phyloP scores from a whole-genome alignment of 176 grass and related monocot genomes.

The Carex myosuroides region DNA sequence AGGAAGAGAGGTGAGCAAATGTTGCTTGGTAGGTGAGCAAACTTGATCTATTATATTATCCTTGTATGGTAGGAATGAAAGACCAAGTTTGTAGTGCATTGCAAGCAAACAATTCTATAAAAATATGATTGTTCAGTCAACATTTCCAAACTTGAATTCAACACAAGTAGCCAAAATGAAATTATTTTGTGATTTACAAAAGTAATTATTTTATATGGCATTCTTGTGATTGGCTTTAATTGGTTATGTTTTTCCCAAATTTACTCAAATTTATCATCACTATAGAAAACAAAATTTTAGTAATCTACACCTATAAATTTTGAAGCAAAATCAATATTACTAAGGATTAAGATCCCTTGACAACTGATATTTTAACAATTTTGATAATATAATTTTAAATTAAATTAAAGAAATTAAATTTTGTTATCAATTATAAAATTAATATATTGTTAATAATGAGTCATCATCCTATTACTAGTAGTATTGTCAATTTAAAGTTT shows the following conservation, averaged over 20 bases:
- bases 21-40: conserved; percentile 2
- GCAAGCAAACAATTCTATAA: conserved; percentile 4
- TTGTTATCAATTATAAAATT: no score
- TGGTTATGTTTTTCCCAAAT: not conserved
- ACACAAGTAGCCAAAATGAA: not conserved
- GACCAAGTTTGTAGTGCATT: conserved; percentile 4
- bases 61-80: not conserved
- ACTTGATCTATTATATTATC: not conserved
- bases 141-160: not conserved
- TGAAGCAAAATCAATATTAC: not conserved
- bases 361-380: not conserved
- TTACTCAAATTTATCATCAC: not conserved
- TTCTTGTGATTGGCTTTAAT: not conserved
- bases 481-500: no score
- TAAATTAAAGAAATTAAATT: no score
- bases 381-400: not conserved
- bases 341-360: not conserved
- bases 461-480: no score
- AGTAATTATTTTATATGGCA: not conserved
- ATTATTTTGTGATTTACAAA: not conserved
- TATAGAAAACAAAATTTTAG: not conserved
- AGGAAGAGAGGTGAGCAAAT: not conserved
- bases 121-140: not conserved
- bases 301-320: not conserved
- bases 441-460: no score